Evolutionary conservation across 768 basidiomycete genomes (phyloP).

Genomic region (Termitomyces sp.): DNA sequence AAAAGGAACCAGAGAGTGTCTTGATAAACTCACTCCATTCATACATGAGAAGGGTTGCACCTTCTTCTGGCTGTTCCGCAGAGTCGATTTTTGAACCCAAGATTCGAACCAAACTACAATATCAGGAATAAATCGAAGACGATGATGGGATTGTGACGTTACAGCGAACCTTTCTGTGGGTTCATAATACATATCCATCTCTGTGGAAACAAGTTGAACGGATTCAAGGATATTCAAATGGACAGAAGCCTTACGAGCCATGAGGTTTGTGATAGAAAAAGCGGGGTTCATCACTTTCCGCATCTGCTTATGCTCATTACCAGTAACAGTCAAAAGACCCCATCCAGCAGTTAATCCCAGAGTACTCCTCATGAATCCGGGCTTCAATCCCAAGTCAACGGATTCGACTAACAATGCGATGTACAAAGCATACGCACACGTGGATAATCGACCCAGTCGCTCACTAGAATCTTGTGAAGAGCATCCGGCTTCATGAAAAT

Average conservation of each 20-base stretch:
- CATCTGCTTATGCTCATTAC: slow-evolving; percentile 47
- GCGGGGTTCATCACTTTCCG: slow-evolving; percentile 51
- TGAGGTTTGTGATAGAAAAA: slow-evolving; percentile 42
- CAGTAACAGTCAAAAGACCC: slow-evolving; percentile 46
- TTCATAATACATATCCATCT: slow-evolving; percentile 45
- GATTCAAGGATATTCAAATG: not conserved
- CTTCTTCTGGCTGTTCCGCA: slow-evolving; percentile 18
- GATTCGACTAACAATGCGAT: not conserved
- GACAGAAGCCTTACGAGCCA: slow-evolving; percentile 25
- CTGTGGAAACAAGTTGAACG: slow-evolving; percentile 16
- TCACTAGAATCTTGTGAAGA: slow-evolving; percentile 39
- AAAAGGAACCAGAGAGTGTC: not conserved
- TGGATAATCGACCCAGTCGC: slow-evolving; percentile 45
- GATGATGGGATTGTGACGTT: not conserved
- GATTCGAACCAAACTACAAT: slow-evolving; percentile 32
- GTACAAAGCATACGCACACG: slow-evolving; percentile 26
- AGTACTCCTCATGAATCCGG: slow-evolving; percentile 37
- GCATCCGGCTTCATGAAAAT: slow-evolving; percentile 43
- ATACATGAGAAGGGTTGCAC: slow-evolving; percentile 34
- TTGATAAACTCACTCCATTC: slow-evolving; percentile 39
- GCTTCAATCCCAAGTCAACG: slow-evolving; percentile 23
- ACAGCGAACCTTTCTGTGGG: slow-evolving; percentile 38
- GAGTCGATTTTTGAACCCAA: slow-evolving; percentile 28
- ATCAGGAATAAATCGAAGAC: not conserved
- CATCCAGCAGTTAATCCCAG: slow-evolving; percentile 40